Base-by-base conservation (phyloP, 352 stramenopile species). In the Globisporangium barbulae region DNA sequence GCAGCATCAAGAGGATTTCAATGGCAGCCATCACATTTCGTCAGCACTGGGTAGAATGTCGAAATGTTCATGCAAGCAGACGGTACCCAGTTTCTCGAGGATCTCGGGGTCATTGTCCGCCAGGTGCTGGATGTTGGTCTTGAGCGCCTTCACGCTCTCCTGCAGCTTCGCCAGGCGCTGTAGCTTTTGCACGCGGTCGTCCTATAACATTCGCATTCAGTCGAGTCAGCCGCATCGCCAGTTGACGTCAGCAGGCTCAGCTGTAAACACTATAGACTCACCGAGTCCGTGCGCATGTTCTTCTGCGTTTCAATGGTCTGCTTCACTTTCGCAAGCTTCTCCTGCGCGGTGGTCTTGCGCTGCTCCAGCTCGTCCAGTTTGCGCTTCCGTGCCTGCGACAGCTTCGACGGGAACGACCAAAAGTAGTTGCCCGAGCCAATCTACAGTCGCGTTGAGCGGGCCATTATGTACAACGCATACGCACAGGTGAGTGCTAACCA, bases 401-500 rank as follows among this genome's bases (percentile, higher is more conserved):
- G 35, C 66, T 93, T 94, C 67, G 81, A 91, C 53, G 84, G 86
- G 62, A 93, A 94, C 19, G 86, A 94, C 86, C 86, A 94, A 62
- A 94, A 94, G 77, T 94, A 94, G 61, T 94, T 94, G 19, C 81
- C 86, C 28, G 86, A 92, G 19, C 86, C 86, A 62, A 94, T 94
- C 81, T 60, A 17, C 0, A 59, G 15, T 47, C 33, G 33, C 35
- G 35, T 41, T 37, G 6, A 37, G 33, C 33, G 33, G 33, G 35
- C 15, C 35, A 12, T 41, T 41, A 41, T 10, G 35, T 37, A 37
- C 6, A 7, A 48, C 35, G 28, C 53, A 47, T 42, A 8, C 48
- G 47, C 6, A 53, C 5, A 31, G 12, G n/a, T 19, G n/a, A 57
- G 21, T 25, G 33, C n/a, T n/a, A n/a, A 55, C 37, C 15, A 53